Evolutionary conservation across 1,284 basidiomycete species (phyloP).

Genomic region (Malassezia vespertilionis): DNA sequence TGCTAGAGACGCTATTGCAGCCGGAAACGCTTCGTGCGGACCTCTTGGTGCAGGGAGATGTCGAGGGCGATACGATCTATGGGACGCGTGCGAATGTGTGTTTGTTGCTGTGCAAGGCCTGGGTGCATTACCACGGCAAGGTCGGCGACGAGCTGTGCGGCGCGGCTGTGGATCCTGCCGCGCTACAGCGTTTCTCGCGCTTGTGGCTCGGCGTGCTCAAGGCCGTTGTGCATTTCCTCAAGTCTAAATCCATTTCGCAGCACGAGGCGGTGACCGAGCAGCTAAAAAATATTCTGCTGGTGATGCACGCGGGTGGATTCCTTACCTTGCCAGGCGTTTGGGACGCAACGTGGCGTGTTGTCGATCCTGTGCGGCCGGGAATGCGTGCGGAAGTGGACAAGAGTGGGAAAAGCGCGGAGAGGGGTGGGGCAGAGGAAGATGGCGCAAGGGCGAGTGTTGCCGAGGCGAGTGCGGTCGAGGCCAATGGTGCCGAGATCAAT

Average conservation of each 20-base stretch:
- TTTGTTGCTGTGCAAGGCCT: constrained; percentile 80
- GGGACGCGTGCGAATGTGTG: constrained; percentile 80
- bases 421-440: too few relatives aligned
- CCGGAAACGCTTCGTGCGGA: constrained; percentile 69
- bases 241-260: constrained; percentile 50
- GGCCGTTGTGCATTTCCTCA: background rate
- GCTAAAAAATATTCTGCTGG: constrained; percentile 88
- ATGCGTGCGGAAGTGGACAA: background rate
- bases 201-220: constrained; percentile 58
- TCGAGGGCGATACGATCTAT: constrained; percentile 59
- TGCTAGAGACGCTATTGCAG: constrained; percentile 80
- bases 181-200: constrained; percentile 49
- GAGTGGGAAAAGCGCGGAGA: too few relatives aligned
- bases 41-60: constrained; percentile 49
- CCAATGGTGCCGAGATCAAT: too few relatives aligned
- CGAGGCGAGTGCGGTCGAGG: too few relatives aligned
- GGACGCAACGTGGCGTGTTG: constrained; percentile 8
- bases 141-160: constrained; percentile 52
- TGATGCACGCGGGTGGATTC: constrained; percentile 80
- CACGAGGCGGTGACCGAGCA: constrained; percentile 90
- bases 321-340: constrained; percentile 48
- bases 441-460: too few relatives aligned
- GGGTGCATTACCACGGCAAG: constrained; percentile 79
- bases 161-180: background rate
- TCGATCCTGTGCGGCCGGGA: constrained; percentile 5